Evolutionary conservation across 1,139 yeast genomes (phyloP).

Genomic region (Blastobotrys proliferans): DNA sequence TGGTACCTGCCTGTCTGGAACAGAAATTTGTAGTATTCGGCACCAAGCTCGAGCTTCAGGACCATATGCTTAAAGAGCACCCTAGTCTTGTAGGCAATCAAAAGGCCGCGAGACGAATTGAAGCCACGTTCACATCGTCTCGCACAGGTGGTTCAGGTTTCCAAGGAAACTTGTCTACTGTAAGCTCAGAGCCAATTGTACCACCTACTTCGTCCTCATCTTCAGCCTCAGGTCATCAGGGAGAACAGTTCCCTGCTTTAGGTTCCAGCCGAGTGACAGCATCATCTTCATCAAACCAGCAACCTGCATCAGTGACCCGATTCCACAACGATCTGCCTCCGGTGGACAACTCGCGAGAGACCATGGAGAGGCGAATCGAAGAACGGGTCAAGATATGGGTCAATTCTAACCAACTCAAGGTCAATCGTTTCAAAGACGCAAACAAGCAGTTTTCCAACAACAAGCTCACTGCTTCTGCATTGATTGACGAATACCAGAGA

Average conservation of each 20-base stretch:
- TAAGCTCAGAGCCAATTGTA: conserved; percentile 20
- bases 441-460: conserved; percentile 50
- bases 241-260: conserved; percentile 28
- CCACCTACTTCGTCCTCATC: conserved; percentile 20
- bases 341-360: conserved; percentile 45
- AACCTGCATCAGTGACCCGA: conserved; percentile 20
- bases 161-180: conserved; percentile 66
- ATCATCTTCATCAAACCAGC: conserved; percentile 10
- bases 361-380: conserved; percentile 62
- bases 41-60: conserved; percentile 80
- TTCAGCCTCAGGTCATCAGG: conserved; percentile 16
- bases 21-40: conserved; percentile 87
- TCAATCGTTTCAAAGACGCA: conserved; percentile 47
- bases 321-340: conserved; percentile 28
- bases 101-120: conserved; percentile 28
- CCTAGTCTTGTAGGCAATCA: conserved; percentile 45
- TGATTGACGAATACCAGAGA: conserved; percentile 47
- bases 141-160: conserved; percentile 35
- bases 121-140: conserved; percentile 22
- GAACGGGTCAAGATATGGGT: conserved; percentile 67
- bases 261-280: conserved; percentile 19
- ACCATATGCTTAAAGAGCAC: conserved; percentile 85
- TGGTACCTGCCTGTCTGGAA: conserved; percentile 78
- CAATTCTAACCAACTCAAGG: conserved; percentile 47
- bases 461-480: conserved; percentile 46